Conservation (phyloP, 768 basidiomycete genomes). For the Russula ochroleuca region DNA sequence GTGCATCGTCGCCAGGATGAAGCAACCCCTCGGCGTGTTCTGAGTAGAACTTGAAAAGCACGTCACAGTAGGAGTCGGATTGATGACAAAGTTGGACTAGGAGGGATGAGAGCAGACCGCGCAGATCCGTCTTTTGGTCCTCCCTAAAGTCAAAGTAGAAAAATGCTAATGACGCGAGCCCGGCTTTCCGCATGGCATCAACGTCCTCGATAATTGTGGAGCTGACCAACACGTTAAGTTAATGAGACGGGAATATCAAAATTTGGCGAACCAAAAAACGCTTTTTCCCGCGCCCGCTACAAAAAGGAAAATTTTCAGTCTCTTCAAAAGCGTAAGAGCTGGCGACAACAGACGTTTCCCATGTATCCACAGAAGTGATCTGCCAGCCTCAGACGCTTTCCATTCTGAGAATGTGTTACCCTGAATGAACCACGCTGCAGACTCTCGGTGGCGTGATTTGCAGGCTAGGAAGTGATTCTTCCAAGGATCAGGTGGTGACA, state of each 20-base stretch:
- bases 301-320: background rate
- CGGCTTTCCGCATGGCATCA: background rate
- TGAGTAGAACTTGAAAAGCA: background rate
- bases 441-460: background rate
- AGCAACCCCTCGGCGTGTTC: background rate
- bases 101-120: background rate
- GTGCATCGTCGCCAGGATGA: background rate
- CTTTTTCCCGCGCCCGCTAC: background rate
- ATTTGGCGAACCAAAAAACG: background rate
- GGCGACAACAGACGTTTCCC: background rate
- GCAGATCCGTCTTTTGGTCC: background rate
- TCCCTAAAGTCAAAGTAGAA: background rate
- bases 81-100: background rate
- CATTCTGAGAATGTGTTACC: background rate
- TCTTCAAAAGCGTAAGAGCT: background rate
- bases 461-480: background rate
- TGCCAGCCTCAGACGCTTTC: background rate
- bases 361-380: background rate
- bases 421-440: background rate
- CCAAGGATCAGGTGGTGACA: background rate
- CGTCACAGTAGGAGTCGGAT: background rate
- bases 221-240: background rate
- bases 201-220: background rate
- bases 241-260: too few relatives aligned
- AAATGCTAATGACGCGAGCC: background rate